phyloP scores from a whole-genome alignment of 257 asterid species.

The Echium plantagineum region DNA sequence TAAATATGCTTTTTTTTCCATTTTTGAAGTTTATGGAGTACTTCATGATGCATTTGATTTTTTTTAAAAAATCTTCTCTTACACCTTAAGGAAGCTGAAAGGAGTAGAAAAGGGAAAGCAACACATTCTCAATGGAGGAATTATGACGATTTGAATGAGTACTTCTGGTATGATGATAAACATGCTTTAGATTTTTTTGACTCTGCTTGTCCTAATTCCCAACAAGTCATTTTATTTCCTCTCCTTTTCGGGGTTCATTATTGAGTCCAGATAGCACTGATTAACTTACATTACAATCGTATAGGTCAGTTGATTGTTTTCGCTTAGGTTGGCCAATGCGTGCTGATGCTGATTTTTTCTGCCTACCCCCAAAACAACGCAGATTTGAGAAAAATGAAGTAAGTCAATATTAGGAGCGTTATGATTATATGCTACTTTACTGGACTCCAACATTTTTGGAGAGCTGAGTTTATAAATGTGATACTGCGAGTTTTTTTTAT shows the following conservation, averaged over 20 bases:
- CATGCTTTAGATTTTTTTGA: neutral
- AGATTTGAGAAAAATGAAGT: constrained; percentile 68
- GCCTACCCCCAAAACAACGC: constrained; percentile 34
- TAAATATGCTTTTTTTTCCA: constrained; percentile 2
- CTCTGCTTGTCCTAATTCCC: neutral
- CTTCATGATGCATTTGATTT: constrained; percentile 1
- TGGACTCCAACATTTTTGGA: neutral
- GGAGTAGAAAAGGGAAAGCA: constrained; percentile 72
- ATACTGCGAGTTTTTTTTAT: neutral
- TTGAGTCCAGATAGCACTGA: constrained; percentile 5
- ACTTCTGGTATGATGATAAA: constrained; percentile 56
- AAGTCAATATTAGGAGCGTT: constrained; percentile 3
- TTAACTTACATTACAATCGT: constrained; percentile 3
- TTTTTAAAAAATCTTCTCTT: neutral
- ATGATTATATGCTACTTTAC: neutral
- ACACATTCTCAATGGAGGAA: constrained; percentile 99
- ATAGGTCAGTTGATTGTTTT: constrained; percentile 96
- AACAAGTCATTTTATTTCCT: constrained; percentile 4
- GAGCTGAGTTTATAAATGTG: neutral
- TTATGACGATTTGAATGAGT: constrained; percentile 92
- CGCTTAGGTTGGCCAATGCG: constrained; percentile 99
- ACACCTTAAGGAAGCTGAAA: constrained; percentile 71
- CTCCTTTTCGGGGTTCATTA: neutral
- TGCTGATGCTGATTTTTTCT: constrained; percentile 95
- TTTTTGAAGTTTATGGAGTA: neutral